Percentiles rank a stretch among this genome's conserved stretches.
These are phyloP conservation scores for Clarkia xantiana DNA, from an alignment of 345 rosid genomes.

Conservation along the genomic window DNA sequence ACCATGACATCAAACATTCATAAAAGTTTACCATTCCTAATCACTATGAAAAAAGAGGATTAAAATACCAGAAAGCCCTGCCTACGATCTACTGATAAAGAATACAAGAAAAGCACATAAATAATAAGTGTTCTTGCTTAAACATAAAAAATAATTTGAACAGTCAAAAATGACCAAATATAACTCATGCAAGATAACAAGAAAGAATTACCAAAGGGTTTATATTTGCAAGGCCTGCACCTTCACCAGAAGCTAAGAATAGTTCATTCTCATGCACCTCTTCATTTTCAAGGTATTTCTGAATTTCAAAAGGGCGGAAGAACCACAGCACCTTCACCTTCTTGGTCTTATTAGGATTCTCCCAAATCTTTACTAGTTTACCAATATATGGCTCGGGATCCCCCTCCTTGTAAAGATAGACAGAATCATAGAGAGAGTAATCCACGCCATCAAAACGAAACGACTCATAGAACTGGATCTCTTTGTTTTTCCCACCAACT, in stretches of 20 bases:
- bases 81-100: too few relatives aligned
- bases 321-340: slow-evolving; percentile 71
- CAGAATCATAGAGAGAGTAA: slow-evolving; percentile 56
- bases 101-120: too few relatives aligned
- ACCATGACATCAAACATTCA: neutral
- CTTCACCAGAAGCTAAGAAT: slow-evolving; percentile 78
- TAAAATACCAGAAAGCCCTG: too few relatives aligned
- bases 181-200: neutral
- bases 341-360: slow-evolving; percentile 28
- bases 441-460: slow-evolving; percentile 50
- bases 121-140: neutral
- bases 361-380: slow-evolving; percentile 65
- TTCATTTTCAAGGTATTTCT: slow-evolving; percentile 24
- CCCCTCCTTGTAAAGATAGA: slow-evolving; percentile 26
- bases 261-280: slow-evolving; percentile 40
- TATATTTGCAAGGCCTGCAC: slow-evolving; percentile 48
- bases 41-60: too few relatives aligned
- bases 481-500: slow-evolving; percentile 45
- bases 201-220: slow-evolving; percentile 59
- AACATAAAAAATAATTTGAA: neutral
- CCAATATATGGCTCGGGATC: slow-evolving; percentile 58
- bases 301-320: slow-evolving; percentile 54
- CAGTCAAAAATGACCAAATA: neutral
- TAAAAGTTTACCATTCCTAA: neutral
- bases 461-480: slow-evolving; percentile 58